A percentile compares a stretch with the other conserved stretches of the same genome.
Evolutionary conservation across 305 asterid genomes (phyloP).

Genomic region (Stenogyne calaminthoides): DNA sequence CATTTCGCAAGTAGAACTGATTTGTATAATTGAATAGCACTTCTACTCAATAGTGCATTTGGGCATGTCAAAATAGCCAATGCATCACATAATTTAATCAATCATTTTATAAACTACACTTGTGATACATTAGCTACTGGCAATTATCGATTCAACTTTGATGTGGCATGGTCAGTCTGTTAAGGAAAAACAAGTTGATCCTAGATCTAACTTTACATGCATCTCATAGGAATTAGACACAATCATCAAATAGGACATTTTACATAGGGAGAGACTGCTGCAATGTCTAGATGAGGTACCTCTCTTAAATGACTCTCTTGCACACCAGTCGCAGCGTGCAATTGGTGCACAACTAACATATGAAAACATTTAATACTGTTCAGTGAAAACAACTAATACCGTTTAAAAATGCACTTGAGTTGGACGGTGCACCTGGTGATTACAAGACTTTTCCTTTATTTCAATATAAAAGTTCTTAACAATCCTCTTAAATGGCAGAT

Average conservation of each 20-base stretch:
- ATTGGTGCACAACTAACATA: too few relatives aligned
- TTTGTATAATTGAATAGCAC: background rate
- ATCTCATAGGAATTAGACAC: background rate
- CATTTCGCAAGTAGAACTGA: background rate
- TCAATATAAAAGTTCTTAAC: too few relatives aligned
- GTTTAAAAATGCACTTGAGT: too few relatives aligned
- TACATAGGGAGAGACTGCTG: background rate
- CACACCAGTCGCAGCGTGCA: too few relatives aligned
- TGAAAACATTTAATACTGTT: too few relatives aligned
- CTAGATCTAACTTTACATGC: background rate
- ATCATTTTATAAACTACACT: background rate
- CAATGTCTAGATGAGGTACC: too few relatives aligned
- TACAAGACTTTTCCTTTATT: too few relatives aligned
- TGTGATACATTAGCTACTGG: conserved; percentile 1
- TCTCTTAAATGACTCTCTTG: too few relatives aligned
- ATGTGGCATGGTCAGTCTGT: background rate
- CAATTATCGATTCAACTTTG: background rate
- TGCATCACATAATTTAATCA: conserved; percentile 10
- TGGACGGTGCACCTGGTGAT: too few relatives aligned
- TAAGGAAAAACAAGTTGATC: conserved; percentile 20
- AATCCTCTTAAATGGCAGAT: too few relatives aligned
- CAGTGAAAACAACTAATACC: too few relatives aligned
- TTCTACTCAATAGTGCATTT: conserved; percentile 12
- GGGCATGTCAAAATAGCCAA: conserved; percentile 8
- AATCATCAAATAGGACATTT: conserved; percentile 9